Percentiles rank a stretch among this genome's conserved stretches.
Conservation (phyloP, 2,329 filamentous ascomycete genomes). For the Phoma sp. region DNA sequence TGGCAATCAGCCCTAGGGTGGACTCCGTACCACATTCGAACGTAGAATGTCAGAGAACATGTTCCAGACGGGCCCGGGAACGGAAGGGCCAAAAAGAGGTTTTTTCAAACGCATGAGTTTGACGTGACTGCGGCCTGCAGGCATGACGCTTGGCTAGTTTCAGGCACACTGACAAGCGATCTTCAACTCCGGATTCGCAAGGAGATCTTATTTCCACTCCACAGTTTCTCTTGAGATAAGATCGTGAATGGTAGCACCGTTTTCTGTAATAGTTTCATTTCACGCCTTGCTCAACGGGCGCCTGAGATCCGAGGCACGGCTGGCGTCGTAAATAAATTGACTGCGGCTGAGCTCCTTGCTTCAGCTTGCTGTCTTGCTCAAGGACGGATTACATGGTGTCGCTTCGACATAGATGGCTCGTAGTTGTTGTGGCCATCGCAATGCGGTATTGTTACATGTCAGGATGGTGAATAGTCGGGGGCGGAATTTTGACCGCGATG, state of each 20-base stretch:
- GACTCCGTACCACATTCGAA: constrained; percentile 34
- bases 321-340: constrained; percentile 1
- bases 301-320: constrained; percentile 3
- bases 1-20: constrained; percentile 25
- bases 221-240: background rate
- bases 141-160: constrained; percentile 44
- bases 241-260: constrained; percentile 6
- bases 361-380: background rate
- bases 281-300: constrained; percentile 1
- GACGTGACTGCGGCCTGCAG: constrained; percentile 37
- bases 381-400: background rate
- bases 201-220: background rate
- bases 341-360: background rate
- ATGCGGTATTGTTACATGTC: constrained; percentile 9
- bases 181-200: background rate
- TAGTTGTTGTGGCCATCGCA: constrained; percentile 2
- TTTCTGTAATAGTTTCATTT: constrained; percentile 14
- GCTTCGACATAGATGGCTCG: background rate
- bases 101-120: constrained; percentile 41
- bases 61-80: constrained; percentile 40
- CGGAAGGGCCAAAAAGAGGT: constrained; percentile 25
- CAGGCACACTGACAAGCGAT: constrained; percentile 24
- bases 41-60: constrained; percentile 42
- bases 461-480: background rate
- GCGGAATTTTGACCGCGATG: too few species aligned